These are phyloP conservation scores for Dimocarpus longan DNA, from an alignment of 345 rosid species.

Conservation along the genomic window DNA sequence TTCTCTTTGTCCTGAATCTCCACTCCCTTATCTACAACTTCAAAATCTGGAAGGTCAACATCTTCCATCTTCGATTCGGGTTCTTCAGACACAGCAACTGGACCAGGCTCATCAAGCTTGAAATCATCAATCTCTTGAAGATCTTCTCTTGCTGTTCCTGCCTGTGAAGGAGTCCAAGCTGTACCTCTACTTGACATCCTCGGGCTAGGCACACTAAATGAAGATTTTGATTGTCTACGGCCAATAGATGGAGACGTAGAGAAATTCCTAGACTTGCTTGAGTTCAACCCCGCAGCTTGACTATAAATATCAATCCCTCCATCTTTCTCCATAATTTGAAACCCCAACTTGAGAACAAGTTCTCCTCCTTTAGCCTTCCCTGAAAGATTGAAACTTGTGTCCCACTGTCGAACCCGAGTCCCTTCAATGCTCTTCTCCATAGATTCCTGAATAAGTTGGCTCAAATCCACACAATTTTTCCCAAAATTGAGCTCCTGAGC, in stretches of 20 bases:
- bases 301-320: slow-evolving; percentile 85
- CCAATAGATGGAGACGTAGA: slow-evolving; percentile 50
- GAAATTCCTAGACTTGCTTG: slow-evolving; percentile 39
- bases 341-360: slow-evolving; percentile 70
- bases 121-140: slow-evolving; percentile 81
- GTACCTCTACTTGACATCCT: slow-evolving; percentile 58
- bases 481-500: slow-evolving; percentile 91
- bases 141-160: slow-evolving; percentile 35
- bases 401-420: slow-evolving; percentile 90
- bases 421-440: slow-evolving; percentile 76
- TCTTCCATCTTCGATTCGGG: slow-evolving; percentile 55
- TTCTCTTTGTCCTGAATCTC: slow-evolving; percentile 67
- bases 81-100: slow-evolving; percentile 43
- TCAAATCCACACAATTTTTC: slow-evolving; percentile 63
- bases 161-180: slow-evolving; percentile 67
- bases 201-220: slow-evolving; percentile 92
- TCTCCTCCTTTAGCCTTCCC: slow-evolving; percentile 98
- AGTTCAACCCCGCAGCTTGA: slow-evolving; percentile 57
- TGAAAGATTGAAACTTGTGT: slow-evolving; percentile 60
- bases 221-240: slow-evolving; percentile 74
- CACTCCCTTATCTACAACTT: slow-evolving; percentile 85
- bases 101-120: slow-evolving; percentile 80
- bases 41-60: slow-evolving; percentile 71
- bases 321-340: slow-evolving; percentile 95
- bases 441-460: slow-evolving; percentile 72